Base-by-base conservation (phyloP, 768 basidiomycete genomes). In the Suillus subalutaceus region DNA sequence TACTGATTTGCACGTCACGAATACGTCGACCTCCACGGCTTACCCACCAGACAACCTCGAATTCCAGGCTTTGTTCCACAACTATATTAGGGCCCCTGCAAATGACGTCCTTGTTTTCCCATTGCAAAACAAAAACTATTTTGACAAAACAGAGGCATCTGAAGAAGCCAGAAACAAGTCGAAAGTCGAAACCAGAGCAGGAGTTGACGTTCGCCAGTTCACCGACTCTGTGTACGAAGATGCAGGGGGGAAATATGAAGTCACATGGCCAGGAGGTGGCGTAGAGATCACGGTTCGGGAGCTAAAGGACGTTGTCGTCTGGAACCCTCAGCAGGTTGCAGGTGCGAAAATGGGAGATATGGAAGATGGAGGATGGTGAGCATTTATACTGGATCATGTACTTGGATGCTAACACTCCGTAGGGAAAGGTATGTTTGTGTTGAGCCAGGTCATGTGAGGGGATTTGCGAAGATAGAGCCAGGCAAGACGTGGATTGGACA, bases 61-160 rank as follows among this genome's bases (percentile, higher is more conserved):
- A 74, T 99, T 97, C 82, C 97, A 99, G 76, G 92, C 95, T 2
- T 83, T 99, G 55, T 84, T 99, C 63, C 97, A 99, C 78, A 95
- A 87, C 59, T 99, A 99, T 79, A 84, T 97, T 69, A 85, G 84
- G 12, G 86, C 87, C 55, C 87, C 90, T 55, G 79, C 88, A 18
- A 77, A 84, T 66, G 71, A 86, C 4, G 87, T 88, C n/a, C 76
- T 84, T 3, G 82, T 94, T 68, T 81, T 82, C 9, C 85, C 92
- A 8, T 82, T 97, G 41, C 82, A 88, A 71, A 84, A 88, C 38
- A 73, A 89, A 18, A 75, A 66, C 7, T 98, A 90, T 74, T 87
- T 85, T 67, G 96, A 99, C 76, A 99, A 99, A 81, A 90, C 89
- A 3, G 90, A 89, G 72, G 63, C 77, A 6, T 83, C 81, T 0